phyloP scores from a whole-genome alignment of 2,329 filamentous ascomycete genomes.

The Diplodia intermedia region DNA sequence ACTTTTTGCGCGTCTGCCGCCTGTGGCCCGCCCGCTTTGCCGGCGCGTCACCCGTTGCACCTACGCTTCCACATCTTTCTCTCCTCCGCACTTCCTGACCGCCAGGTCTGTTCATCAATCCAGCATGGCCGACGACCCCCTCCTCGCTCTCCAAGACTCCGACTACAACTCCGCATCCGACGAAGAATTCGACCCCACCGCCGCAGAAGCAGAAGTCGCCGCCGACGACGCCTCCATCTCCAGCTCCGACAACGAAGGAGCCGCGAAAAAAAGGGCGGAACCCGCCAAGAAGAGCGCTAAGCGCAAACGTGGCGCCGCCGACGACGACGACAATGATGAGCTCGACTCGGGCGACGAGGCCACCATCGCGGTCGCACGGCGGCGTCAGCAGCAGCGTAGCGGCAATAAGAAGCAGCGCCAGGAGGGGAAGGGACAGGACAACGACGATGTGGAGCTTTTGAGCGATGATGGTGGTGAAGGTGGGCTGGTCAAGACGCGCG shows the following conservation, averaged over 20 bases:
- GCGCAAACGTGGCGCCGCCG: slow-evolving; percentile 40
- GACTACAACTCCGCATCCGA: slow-evolving; percentile 70
- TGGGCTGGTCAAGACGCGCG: slow-evolving; percentile 73
- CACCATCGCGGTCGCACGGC: slow-evolving; percentile 66
- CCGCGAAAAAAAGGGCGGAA: not conserved
- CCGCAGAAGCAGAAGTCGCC: slow-evolving; percentile 54
- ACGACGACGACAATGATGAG: slow-evolving; percentile 38
- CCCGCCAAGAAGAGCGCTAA: slow-evolving; percentile 37
- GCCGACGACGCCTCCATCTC: slow-evolving; percentile 48
- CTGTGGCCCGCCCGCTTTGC: not conserved
- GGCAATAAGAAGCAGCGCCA: slow-evolving; percentile 41
- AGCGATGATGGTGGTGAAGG: slow-evolving; percentile 56
- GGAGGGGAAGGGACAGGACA: slow-evolving; percentile 15
- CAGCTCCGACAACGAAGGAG: slow-evolving; percentile 50
- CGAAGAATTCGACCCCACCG: slow-evolving; percentile 76
- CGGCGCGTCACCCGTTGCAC: not conserved
- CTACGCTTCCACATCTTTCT: not conserved
- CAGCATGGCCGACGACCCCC: slow-evolving; percentile 4
- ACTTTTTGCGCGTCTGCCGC: not conserved
- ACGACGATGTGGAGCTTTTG: slow-evolving; percentile 36
- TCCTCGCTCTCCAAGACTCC: slow-evolving; percentile 34
- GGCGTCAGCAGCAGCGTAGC: slow-evolving; percentile 45
- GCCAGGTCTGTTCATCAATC: not conserved
- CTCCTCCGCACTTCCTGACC: not conserved
- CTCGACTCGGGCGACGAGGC: slow-evolving; percentile 72